Evolutionary conservation across 495 filamentous ascomycete genomes (phyloP).

Genomic region (Copromyces sp.): DNA sequence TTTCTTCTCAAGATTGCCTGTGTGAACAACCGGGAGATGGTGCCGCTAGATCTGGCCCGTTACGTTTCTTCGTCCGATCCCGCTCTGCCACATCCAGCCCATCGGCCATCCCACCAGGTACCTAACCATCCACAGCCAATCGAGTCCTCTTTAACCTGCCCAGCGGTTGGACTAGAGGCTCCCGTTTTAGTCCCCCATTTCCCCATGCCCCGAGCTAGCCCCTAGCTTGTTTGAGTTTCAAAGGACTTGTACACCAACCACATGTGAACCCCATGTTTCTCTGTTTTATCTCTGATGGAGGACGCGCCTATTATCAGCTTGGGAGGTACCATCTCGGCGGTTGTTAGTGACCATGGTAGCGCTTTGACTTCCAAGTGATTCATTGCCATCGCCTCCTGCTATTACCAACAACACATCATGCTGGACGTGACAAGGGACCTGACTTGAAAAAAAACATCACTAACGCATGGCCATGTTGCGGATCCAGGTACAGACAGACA

Average conservation of each 20-base stretch:
- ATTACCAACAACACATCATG: not conserved
- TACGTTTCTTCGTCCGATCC: constrained; percentile 7
- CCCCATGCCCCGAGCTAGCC: not conserved
- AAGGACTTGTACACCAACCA: constrained; percentile 8
- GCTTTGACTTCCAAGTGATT: not conserved
- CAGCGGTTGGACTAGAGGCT: constrained; percentile 11
- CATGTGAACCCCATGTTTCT: constrained; percentile 13
- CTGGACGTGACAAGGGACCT: not conserved
- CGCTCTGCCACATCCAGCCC: not conserved
- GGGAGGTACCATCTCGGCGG: not conserved
- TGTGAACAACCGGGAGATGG: not conserved
- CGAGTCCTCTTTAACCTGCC: not conserved
- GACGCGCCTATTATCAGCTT: not conserved
- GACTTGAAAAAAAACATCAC: not conserved
- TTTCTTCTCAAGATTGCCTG: not conserved
- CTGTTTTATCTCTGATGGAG: constrained; percentile 6
- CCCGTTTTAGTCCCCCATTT: constrained; percentile 5
- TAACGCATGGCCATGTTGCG: not conserved
- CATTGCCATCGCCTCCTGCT: not conserved
- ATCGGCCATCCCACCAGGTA: not conserved
- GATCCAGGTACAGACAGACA: not conserved
- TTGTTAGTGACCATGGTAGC: not conserved
- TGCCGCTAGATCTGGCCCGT: constrained; percentile 4
- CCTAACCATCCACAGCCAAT: not conserved
- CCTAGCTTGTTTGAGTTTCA: constrained; percentile 19